Evolutionary conservation across 2,329 filamentous ascomycete genomes (phyloP), one percentile per base, ranked within the genome.

Genomic region (Penicillium sp.): DNA sequence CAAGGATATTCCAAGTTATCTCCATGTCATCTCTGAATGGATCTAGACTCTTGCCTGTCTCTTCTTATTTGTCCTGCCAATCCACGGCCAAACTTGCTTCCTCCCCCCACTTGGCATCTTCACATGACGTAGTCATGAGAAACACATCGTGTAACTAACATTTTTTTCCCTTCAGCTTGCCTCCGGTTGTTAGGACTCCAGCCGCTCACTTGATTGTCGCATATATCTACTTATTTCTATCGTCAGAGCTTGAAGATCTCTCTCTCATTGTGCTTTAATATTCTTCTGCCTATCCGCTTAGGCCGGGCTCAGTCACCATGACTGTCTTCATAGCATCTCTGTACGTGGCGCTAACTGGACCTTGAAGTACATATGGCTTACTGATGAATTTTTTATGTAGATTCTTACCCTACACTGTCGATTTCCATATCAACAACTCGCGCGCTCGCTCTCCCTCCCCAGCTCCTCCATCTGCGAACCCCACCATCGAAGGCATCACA

Each of bases 341-440:
- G 80, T 85, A 77, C 72, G 80, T 77, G 51, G 40, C 16, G 34
- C 34, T 35, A 25, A 23, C 44, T 46, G 15, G 31, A 46, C 18
- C 2, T 34, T 25, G 21, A 37, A 44, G 15, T 46, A 37, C 29
- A 25, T 15, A 21, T 39, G 23, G 27, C 59, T 60, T 50, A 65
- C 39, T n/a, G 31, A 23, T 40, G 25, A 15, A 18, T 42, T 25
- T n/a, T 3, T 25, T 1, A 3, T 29, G 4, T 48, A 96, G 92
- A 54, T 96, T 96, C 71, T 83, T 97, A 35, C 93, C 93, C 34
- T 92, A 96, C 72, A 97, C 93, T 39, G 81, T 96, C 67, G 87
- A 96, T 73, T 97, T 97, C 73, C 86, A 87, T 64, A 80, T 89
- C 54, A 83, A 73, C 44, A 65, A 68, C 21, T 58, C 62, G 27